A percentile compares a stretch with the other conserved stretches of the same genome.
phyloP scores from a whole-genome alignment of 192 early-diverging fungal species.

The Mortierella claussenii region DNA sequence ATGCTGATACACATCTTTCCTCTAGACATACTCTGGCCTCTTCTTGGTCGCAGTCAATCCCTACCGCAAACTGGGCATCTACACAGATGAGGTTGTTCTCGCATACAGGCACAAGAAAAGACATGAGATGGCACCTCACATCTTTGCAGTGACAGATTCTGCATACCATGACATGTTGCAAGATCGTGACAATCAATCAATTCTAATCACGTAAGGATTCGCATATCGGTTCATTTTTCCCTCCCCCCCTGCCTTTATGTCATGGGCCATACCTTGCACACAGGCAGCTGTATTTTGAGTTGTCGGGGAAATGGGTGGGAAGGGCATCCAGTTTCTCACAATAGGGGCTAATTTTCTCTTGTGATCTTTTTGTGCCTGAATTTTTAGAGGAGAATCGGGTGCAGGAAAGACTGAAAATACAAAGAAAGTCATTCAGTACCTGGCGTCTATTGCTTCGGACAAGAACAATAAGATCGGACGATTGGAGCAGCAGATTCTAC shows the following conservation, averaged over 20 bases:
- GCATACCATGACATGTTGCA: constrained; percentile 97
- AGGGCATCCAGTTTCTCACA: not conserved
- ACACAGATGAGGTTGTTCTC: constrained; percentile 80
- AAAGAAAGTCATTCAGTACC: constrained; percentile 98
- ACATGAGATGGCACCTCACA: constrained; percentile 84
- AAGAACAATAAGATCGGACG: constrained; percentile 56
- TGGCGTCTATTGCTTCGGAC: constrained; percentile 88
- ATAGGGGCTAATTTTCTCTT: not conserved
- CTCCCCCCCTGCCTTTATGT: not conserved
- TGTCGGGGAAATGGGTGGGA: no score
- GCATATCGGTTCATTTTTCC: not conserved
- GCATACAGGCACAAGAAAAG: constrained; percentile 78
- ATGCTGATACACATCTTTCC: no score
- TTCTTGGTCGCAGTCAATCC: constrained; percentile 99
- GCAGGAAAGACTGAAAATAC: constrained; percentile 99
- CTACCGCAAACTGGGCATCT: constrained; percentile 93
- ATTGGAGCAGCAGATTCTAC: constrained; percentile 93
- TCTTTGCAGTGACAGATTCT: constrained; percentile 91
- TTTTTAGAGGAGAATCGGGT: constrained; percentile 91
- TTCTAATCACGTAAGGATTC: constrained; percentile 88
- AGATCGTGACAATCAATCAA: constrained; percentile 94
- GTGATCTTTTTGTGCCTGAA: not conserved
- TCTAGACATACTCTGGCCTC: constrained; percentile 97
- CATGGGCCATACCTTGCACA: not conserved
- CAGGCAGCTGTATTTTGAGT: not conserved